Conservation (phyloP, 2,329 filamentous ascomycete species). For the Chrysoporthe deuterocubensis region DNA sequence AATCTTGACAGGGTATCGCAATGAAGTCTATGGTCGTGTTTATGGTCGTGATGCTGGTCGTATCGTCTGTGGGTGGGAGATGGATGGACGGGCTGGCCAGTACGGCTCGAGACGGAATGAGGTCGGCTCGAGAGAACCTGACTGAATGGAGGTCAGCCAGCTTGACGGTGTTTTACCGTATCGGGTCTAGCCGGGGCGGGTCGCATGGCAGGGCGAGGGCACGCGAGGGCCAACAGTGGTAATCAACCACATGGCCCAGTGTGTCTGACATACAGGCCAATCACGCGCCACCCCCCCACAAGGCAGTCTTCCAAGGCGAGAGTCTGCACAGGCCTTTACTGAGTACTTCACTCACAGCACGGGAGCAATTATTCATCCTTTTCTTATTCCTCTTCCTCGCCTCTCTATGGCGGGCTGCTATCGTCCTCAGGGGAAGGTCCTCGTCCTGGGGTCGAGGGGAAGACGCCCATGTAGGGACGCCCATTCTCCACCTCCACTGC, state of each 20-base stretch:
- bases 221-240: neutral
- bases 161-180: constrained; percentile 9
- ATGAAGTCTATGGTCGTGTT: constrained; percentile 25
- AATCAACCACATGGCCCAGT: constrained; percentile 1
- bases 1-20: constrained; percentile 26
- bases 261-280: constrained; percentile 4
- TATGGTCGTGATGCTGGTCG: neutral
- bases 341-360: no score
- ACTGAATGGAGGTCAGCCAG: constrained; percentile 7
- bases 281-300: neutral
- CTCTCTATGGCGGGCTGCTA: neutral
- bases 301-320: neutral
- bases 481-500: no score
- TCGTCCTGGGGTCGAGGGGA: no score
- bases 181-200: constrained; percentile 1
- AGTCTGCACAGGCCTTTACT: neutral
- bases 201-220: neutral
- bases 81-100: constrained; percentile 15
- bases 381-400: neutral
- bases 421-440: neutral
- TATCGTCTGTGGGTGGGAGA: constrained; percentile 11
- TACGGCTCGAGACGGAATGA: neutral
- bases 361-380: neutral
- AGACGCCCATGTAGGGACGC: no score
- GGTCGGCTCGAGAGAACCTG: constrained; percentile 9